phyloP scores from a whole-genome alignment of 805 yeast genomes.

The Yamadazyma phyllophila region DNA sequence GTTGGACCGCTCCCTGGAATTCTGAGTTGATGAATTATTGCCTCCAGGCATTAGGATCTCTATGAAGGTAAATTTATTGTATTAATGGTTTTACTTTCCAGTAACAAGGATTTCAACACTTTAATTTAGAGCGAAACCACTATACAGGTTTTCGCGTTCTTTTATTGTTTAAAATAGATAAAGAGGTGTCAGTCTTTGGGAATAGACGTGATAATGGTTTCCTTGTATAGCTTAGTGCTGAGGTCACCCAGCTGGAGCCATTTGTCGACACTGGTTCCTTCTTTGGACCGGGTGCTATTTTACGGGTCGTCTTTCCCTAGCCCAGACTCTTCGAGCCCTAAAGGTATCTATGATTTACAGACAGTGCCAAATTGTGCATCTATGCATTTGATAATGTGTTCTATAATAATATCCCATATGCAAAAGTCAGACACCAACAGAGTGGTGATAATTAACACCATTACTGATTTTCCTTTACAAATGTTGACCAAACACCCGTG shows the following conservation, averaged over 20 bases:
- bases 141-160: slow-evolving; percentile 2
- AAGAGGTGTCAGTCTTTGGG: background rate
- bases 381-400: slow-evolving; percentile 18
- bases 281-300: slow-evolving; percentile 26
- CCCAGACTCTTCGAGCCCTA: slow-evolving; percentile 2
- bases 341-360: slow-evolving; percentile 36
- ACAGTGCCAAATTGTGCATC: slow-evolving; percentile 31
- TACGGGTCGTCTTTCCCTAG: background rate
- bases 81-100: background rate
- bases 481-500: slow-evolving; percentile 19
- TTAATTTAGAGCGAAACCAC: background rate
- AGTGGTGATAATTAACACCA: slow-evolving; percentile 32
- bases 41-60: slow-evolving; percentile 1
- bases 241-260: slow-evolving; percentile 22
- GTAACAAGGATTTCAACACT: slow-evolving; percentile 1
- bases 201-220: slow-evolving; percentile 23
- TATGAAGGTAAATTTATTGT: background rate
- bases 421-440: slow-evolving; percentile 9
- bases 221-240: slow-evolving; percentile 28
- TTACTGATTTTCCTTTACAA: slow-evolving; percentile 29
- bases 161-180: background rate
- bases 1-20: slow-evolving; percentile 7
- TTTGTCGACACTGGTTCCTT: slow-evolving; percentile 26
- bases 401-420: slow-evolving; percentile 31
- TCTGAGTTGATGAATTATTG: background rate